Evolutionary conservation across 495 filamentous ascomycete species (phyloP), one percentile per base, ranked within the genome.

Genomic region (Chaetomium fimeti): DNA sequence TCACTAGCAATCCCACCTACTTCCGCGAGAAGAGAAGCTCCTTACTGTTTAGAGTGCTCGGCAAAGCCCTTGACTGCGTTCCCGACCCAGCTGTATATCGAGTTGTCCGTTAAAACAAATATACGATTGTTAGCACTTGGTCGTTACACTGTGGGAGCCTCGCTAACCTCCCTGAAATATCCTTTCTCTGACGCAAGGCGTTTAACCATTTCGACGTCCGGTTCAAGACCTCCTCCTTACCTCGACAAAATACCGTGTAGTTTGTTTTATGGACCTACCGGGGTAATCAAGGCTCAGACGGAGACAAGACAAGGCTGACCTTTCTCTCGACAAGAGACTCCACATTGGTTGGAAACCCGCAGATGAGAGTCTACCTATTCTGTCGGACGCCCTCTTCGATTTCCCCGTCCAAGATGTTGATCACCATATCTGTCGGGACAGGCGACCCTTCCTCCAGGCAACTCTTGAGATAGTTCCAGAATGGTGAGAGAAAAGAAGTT

Each of bases 261-360:
- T 47, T 47, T 47, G 43, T 47, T 47, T 47, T 47, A 9, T 47
- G 11, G 43, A 47, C 43, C 43, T 47, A 47, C 12, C 11, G 4
- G n/a, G 43, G 43, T 47, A 47, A 47, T 5, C 43, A 47, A 47
- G 4, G 43, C 43, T 47, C 43, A 15, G 43, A 47, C 43, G 11
- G 43, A 15, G n/a, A 15, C 43, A 47, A 47, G 43, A 20, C 11
- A 47, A 47, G 43, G 12, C 43, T 47, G 11, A 47, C 43, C 43
- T 47, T 47, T 47, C 43, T 47, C 43, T 47, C 43, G n/a, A 47
- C 43, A 47, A 47, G 43, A 47, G 43, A 47, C 43, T 47, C 43
- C 11, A 47, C 18, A 47, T 47, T 47, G 43, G 43, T 20, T 20
- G 43, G 43, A 47, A 47, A 47, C 43, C 12, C 11, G 4, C 11